These are phyloP conservation scores for Coemansia sp. DNA, from an alignment of 371 early-diverging fungal genomes.

Conservation along the genomic window DNA sequence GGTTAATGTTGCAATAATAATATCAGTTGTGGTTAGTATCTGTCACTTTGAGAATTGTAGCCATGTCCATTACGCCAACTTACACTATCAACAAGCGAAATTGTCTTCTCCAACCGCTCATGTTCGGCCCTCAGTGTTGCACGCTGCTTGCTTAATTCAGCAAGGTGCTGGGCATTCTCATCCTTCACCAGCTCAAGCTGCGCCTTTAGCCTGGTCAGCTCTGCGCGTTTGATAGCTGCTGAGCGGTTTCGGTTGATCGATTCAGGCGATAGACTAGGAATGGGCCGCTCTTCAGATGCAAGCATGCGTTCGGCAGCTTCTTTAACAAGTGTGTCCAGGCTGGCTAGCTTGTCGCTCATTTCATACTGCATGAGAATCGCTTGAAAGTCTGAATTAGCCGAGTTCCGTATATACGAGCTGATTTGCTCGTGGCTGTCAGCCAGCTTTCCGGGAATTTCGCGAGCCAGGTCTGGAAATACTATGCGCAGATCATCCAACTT, in stretches of 20 bases:
- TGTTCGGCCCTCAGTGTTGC: constrained; percentile 16
- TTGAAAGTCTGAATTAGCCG: constrained; percentile 44
- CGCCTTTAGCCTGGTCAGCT: constrained; percentile 28
- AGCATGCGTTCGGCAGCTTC: constrained; percentile 32
- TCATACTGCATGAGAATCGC: constrained; percentile 49
- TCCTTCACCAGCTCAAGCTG: constrained; percentile 20
- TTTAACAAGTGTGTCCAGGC: constrained; percentile 35
- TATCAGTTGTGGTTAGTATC: background rate
- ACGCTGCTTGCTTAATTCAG: constrained; percentile 11
- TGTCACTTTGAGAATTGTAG: background rate
- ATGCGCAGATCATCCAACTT: constrained; percentile 31
- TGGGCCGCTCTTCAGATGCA: constrained; percentile 1
- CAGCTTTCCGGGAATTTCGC: constrained; percentile 44
- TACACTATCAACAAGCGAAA: constrained; percentile 18
- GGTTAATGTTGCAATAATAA: too few species aligned
- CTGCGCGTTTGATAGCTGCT: constrained; percentile 32
- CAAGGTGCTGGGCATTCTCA: constrained; percentile 22
- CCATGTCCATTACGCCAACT: background rate
- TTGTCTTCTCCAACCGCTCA: constrained; percentile 11
- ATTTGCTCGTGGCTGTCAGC: constrained; percentile 46
- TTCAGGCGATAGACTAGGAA: constrained; percentile 34
- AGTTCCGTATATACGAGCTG: constrained; percentile 45
- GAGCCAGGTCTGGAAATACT: constrained; percentile 40
- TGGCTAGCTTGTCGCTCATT: constrained; percentile 32
- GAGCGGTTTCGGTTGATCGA: constrained; percentile 37